Evolutionary conservation across 2,329 filamentous ascomycete species (phyloP).

Genomic region (Cercospora beticola): DNA sequence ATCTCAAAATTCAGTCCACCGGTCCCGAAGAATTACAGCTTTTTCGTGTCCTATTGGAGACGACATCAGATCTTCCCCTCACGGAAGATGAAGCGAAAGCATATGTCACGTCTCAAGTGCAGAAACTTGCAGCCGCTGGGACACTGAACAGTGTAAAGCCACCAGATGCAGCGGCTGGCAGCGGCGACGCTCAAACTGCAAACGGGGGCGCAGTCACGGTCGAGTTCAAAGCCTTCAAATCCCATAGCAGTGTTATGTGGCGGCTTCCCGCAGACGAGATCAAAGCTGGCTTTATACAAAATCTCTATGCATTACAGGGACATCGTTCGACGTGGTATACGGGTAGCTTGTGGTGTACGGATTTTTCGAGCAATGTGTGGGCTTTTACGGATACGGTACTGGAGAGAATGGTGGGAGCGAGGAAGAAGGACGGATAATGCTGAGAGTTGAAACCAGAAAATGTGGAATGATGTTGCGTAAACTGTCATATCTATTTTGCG

Average conservation of each 20-base stretch:
- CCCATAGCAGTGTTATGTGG: constrained; percentile 1
- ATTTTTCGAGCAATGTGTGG: constrained; percentile 15
- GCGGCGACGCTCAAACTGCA: background rate
- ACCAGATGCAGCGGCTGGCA: background rate
- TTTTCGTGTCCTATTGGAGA: constrained; percentile 3
- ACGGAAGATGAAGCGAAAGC: constrained; percentile 4
- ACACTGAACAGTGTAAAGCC: background rate
- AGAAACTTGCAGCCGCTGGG: background rate
- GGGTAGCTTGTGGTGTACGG: constrained; percentile 12
- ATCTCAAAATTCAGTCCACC: constrained; percentile 2
- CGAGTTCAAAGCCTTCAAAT: constrained; percentile 3
- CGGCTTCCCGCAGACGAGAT: constrained; percentile 5
- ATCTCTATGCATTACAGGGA: constrained; percentile 14
- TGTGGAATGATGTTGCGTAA: background rate
- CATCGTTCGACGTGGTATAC: constrained; percentile 17
- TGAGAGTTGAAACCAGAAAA: background rate
- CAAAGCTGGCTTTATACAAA: constrained; percentile 11
- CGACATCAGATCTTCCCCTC: background rate
- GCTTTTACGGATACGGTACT: constrained; percentile 16
- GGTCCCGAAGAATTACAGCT: background rate
- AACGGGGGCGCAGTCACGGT: background rate
- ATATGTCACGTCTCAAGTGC: background rate
- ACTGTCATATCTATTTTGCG: background rate
- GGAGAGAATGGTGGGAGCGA: constrained; percentile 11
- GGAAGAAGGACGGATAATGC: background rate